Evolutionary conservation across 768 basidiomycete species (phyloP).

Genomic region (Tulasnella sp.): DNA sequence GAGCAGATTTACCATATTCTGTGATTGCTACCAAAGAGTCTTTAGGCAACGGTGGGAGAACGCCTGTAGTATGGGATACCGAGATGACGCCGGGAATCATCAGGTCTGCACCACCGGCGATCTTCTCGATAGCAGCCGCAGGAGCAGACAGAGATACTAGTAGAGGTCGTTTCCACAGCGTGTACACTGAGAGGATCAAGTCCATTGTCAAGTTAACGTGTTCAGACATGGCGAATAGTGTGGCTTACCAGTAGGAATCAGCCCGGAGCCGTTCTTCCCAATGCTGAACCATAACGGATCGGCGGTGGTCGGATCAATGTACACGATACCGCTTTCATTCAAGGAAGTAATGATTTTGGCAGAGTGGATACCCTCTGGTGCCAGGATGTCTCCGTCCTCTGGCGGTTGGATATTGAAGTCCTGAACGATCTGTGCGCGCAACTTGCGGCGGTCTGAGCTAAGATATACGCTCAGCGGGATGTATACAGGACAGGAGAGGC

Average conservation of each 20-base stretch:
- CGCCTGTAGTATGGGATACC: conserved; percentile 28
- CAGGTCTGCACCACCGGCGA: conserved; percentile 72
- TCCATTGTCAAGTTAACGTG: neutral
- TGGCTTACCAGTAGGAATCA: conserved; percentile 55
- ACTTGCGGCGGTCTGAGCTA: conserved; percentile 12
- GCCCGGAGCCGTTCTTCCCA: conserved; percentile 48
- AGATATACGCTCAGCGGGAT: no score
- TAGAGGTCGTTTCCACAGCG: conserved; percentile 64
- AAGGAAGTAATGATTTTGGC: conserved; percentile 57
- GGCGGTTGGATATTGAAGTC: conserved; percentile 19
- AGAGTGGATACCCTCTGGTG: conserved; percentile 60
- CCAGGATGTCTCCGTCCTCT: conserved; percentile 56
- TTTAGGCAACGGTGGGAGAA: conserved; percentile 6
- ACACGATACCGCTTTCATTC: conserved; percentile 50
- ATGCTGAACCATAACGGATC: conserved; percentile 71
- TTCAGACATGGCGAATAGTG: neutral
- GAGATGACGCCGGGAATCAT: conserved; percentile 68
- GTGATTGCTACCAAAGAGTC: conserved; percentile 53
- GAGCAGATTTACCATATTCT: conserved; percentile 41
- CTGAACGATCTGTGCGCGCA: conserved; percentile 1
- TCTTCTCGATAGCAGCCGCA: conserved; percentile 52
- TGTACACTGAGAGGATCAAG: conserved; percentile 40
- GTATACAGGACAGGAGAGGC: no score
- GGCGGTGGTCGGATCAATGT: conserved; percentile 37
- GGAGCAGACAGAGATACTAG: conserved; percentile 66